Evolutionary conservation across 768 basidiomycete genomes (phyloP).

Genomic region (Mycena haematopus): DNA sequence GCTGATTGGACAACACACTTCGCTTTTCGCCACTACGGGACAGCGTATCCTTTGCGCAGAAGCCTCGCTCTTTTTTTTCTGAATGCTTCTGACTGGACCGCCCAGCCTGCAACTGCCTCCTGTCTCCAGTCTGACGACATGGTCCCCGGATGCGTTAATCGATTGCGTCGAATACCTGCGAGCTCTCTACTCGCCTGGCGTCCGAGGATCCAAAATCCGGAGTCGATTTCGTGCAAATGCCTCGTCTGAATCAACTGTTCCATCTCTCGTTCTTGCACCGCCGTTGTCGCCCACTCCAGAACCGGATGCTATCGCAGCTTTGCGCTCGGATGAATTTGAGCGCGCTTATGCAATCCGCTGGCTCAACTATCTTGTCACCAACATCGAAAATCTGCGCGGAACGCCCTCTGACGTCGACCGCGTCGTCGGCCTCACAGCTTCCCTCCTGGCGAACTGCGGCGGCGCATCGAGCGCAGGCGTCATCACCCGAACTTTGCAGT

Average conservation of each 20-base stretch:
- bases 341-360: slow-evolving; percentile 72
- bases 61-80: background rate
- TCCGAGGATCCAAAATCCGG: slow-evolving; percentile 61
- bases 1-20: no score
- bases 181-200: slow-evolving; percentile 63
- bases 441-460: slow-evolving; percentile 68
- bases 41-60: no score
- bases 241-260: background rate
- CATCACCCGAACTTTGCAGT: slow-evolving; percentile 58
- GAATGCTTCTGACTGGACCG: slow-evolving; percentile 28
- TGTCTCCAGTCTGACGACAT: slow-evolving; percentile 49
- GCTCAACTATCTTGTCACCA: slow-evolving; percentile 70
- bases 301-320: slow-evolving; percentile 19
- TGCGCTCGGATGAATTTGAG: slow-evolving; percentile 71
- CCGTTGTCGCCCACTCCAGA: background rate
- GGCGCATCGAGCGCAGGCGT: slow-evolving; percentile 69
- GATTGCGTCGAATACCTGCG: slow-evolving; percentile 57
- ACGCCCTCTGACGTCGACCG: slow-evolving; percentile 36
- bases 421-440: slow-evolving; percentile 60
- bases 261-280: background rate
- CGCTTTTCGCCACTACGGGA: no score
- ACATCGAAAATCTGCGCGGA: slow-evolving; percentile 32
- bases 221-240: slow-evolving; percentile 26
- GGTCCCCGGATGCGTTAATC: slow-evolving; percentile 45
- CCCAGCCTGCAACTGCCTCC: slow-evolving; percentile 65